Evolutionary conservation across 2,329 filamentous ascomycete species (phyloP).

Genomic region (Furcasterigmium furcatum): DNA sequence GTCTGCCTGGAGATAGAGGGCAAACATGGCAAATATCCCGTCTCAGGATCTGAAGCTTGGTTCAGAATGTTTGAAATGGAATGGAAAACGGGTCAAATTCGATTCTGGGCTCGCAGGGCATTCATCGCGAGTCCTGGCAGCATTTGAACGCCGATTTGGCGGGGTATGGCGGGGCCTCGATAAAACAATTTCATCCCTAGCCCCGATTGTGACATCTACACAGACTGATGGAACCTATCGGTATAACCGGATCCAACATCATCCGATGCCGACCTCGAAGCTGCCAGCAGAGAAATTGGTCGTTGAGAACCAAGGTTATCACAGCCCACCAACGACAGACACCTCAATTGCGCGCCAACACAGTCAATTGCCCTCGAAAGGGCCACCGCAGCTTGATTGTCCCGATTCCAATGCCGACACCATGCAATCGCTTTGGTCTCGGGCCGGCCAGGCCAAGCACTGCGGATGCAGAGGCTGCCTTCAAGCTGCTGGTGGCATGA

Average conservation of each 20-base stretch:
- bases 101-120: too few species aligned
- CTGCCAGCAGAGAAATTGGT: conserved; percentile 3
- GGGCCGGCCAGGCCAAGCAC: conserved; percentile 59
- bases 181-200: too few species aligned
- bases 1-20: conserved; percentile 65
- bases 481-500: conserved; percentile 42
- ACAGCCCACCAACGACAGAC: conserved; percentile 3
- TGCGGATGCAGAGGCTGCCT: conserved; percentile 63
- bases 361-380: conserved; percentile 5
- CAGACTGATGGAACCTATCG: too few species aligned
- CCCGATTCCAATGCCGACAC: conserved; percentile 29
- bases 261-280: conserved; percentile 1
- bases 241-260: not conserved
- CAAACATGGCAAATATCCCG: conserved; percentile 55
- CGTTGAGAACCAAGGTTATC: not conserved
- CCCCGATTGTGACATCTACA: too few species aligned
- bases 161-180: too few species aligned
- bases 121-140: too few species aligned
- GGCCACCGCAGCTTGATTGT: not conserved
- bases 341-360: not conserved
- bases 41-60: too few species aligned
- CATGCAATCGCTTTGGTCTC: conserved; percentile 70
- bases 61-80: too few species aligned
- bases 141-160: too few species aligned
- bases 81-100: too few species aligned